Percentiles rank a stretch among this genome's conserved stretches.
Evolutionary conservation across 345 rosid species (phyloP).

Genomic region (Geranium brycei): DNA sequence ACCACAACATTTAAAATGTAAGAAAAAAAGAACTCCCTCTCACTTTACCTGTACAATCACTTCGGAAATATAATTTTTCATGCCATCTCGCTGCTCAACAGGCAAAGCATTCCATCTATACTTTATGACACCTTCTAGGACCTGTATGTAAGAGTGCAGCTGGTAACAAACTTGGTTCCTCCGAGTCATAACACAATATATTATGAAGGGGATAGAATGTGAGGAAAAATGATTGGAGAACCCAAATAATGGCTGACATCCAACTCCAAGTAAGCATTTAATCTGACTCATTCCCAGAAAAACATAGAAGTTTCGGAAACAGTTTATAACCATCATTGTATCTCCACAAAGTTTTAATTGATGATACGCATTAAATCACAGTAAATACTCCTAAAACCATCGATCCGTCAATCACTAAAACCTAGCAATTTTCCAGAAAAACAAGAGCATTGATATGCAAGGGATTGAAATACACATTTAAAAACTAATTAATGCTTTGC

Average conservation of each 20-base stretch:
- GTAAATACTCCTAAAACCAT: too few relatives aligned
- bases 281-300: not conserved
- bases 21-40: not conserved
- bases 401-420: too few relatives aligned
- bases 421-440: too few relatives aligned
- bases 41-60: constrained; percentile 80
- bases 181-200: not conserved
- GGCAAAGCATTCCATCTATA: constrained; percentile 99
- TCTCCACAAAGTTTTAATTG: not conserved
- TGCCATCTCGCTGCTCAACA: constrained; percentile 91
- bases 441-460: too few relatives aligned
- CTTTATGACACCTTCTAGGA: constrained; percentile 94
- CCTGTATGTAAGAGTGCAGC: constrained; percentile 30
- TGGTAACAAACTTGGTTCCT: not conserved
- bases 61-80: constrained; percentile 98
- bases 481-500: not conserved
- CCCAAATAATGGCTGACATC: not conserved
- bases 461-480: not conserved
- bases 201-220: not conserved
- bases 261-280: not conserved
- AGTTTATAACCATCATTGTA: not conserved
- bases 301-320: not conserved
- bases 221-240: not conserved
- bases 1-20: not conserved
- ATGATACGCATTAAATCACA: not conserved